A percentile compares a stretch with the other conserved stretches of the same genome.
phyloP scores from a whole-genome alignment of 2,329 filamentous ascomycete species.

The Ophiobolus disseminans region DNA sequence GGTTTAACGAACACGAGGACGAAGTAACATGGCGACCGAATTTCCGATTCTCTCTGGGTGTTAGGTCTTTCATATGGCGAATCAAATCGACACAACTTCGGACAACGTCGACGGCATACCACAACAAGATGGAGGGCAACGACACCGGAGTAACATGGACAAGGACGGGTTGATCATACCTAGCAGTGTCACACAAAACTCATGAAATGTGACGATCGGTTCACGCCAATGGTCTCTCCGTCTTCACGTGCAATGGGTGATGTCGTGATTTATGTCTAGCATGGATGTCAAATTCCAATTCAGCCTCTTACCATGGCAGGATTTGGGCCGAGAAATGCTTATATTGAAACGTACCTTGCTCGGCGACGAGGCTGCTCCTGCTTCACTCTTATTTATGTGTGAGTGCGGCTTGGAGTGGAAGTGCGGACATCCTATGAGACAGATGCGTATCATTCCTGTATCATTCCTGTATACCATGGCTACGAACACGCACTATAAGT shows the following conservation, averaged over 20 bases:
- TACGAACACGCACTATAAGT: too few species aligned
- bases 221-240: conserved; percentile 36
- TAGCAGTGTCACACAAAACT: conserved; percentile 46
- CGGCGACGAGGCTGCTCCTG: conserved; percentile 41
- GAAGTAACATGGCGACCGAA: conserved; percentile 36
- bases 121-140: conserved; percentile 38
- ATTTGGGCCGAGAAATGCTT: conserved; percentile 99
- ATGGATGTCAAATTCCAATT: conserved; percentile 99
- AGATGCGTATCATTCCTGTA: too few species aligned
- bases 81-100: conserved; percentile 40
- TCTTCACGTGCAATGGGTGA: conserved; percentile 6
- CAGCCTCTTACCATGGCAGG: conserved; percentile 77
- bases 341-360: conserved; percentile 43
- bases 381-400: conserved; percentile 21
- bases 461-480: background rate
- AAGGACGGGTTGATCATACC: conserved; percentile 39
- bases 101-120: conserved; percentile 35
- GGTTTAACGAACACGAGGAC: conserved; percentile 34
- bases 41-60: conserved; percentile 47
- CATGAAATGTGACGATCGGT: conserved; percentile 47
- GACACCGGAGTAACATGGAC: conserved; percentile 42
- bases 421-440: conserved; percentile 40
- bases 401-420: conserved; percentile 29
- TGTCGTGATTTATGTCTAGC: conserved; percentile 58
- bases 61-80: conserved; percentile 45